phyloP scores from a whole-genome alignment of 2,329 filamentous ascomycete genomes.

The Botrytis elliptica region DNA sequence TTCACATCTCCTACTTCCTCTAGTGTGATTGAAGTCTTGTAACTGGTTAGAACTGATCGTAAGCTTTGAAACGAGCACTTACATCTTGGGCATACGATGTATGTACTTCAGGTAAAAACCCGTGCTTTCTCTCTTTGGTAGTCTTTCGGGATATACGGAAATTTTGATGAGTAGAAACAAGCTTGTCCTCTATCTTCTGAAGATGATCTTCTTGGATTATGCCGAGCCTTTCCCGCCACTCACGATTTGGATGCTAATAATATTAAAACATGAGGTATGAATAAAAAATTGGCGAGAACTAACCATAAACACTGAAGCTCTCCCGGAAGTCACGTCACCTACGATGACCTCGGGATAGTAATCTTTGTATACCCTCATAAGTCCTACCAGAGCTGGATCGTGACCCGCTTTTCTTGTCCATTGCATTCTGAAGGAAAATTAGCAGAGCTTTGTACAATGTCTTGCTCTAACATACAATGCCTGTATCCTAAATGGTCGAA shows the following conservation, averaged over 20 bases:
- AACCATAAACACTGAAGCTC: conserved; percentile 62
- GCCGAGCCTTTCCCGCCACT: conserved; percentile 69
- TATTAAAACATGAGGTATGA: conserved; percentile 5
- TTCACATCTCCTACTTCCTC: conserved; percentile 75
- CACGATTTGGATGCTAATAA: conserved; percentile 63
- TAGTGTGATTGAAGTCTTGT: conserved; percentile 60
- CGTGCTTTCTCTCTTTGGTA: conserved; percentile 46
- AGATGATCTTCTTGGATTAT: conserved; percentile 62
- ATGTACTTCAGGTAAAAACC: conserved; percentile 65
- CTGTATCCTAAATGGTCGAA: conserved; percentile 81
- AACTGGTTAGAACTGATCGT: conserved; percentile 8
- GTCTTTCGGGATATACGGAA: conserved; percentile 64
- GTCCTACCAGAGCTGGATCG: conserved; percentile 70
- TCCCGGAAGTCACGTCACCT: conserved; percentile 61
- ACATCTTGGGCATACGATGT: conserved; percentile 72
- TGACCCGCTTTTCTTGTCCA: conserved; percentile 63
- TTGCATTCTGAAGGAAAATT: conserved; percentile 47
- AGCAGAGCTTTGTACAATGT: not conserved
- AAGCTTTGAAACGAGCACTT: conserved; percentile 10
- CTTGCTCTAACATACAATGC: conserved; percentile 53
- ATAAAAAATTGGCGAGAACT: not conserved
- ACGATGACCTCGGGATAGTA: conserved; percentile 89
- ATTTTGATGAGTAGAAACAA: conserved; percentile 47
- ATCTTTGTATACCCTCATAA: conserved; percentile 82
- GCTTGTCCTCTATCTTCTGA: conserved; percentile 47